Evolutionary conservation across 2,329 filamentous ascomycete genomes (phyloP), one percentile per base, ranked within the genome.

Genomic region (Pestalotiopsis sp.): DNA sequence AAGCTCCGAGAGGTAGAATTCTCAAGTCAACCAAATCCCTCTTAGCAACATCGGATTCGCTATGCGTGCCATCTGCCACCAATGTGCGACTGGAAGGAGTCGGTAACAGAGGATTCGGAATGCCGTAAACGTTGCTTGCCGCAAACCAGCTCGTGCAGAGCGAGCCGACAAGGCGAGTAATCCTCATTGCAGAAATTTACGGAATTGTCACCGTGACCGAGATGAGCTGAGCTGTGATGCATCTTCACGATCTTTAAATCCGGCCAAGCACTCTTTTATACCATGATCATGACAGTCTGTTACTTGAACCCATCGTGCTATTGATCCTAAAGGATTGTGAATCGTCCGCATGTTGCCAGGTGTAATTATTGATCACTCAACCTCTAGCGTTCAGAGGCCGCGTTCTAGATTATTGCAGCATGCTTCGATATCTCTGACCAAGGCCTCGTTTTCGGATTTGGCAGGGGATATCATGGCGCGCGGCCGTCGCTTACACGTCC

Each of bases 1-100:
- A 68, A 13, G 67, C 67, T 30, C 67, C 65, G 1, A 68, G 65
- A 17, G 59, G 30, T n/a, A 68, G 24, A 26, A 68, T 68, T 61
- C 58, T 58, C 11, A 58, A 22, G 26, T 58, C 24, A 30, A 58
- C 56, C 5, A 52, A 52, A n/a, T 52, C 44, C 5, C 44, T 52
- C 17, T 20, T 20, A 6, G 17, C 6, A n/a, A 52, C 1, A 52
- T 22, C 4, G 4, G 17, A 52, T n/a, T 52, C 44, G 17, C 5
- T 22, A 3, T n/a, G 44, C 4, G 44, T 9, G 44, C 44, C 44
- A 52, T 52, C 44, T n/a, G 7, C 17, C 44, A n/a, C 4, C 44
- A 9, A 52, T n/a, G 6, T 52, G 4, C 20, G 44, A 52, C 17
- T 52, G 44, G 44, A n/a, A 52, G n/a, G 44, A 0, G 44, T 52